Percentiles rank a stretch among this genome's conserved stretches.
Conservation (phyloP, 2,329 filamentous ascomycete genomes). For the Plenodomus tracheiphilus region DNA sequence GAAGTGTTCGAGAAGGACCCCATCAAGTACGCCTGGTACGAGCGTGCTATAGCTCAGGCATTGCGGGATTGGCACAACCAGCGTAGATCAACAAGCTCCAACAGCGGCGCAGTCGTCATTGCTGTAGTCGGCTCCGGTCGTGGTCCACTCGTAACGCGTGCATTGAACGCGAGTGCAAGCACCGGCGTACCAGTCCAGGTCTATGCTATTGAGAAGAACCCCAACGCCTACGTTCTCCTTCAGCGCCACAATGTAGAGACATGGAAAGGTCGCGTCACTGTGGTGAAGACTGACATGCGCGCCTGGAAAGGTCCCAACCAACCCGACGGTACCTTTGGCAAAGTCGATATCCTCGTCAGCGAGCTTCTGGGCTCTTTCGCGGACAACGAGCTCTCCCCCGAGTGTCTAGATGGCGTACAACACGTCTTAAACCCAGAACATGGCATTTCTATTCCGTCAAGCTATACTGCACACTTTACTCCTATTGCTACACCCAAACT, state of each 20-base stretch:
- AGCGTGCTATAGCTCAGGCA: slow-evolving; percentile 78
- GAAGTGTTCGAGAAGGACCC: slow-evolving; percentile 98
- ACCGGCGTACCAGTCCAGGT: slow-evolving; percentile 79
- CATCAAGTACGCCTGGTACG: slow-evolving; percentile 97
- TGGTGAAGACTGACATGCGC: slow-evolving; percentile 97
- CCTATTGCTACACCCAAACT: slow-evolving; percentile 88
- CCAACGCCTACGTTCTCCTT: slow-evolving; percentile 92
- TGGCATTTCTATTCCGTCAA: slow-evolving; percentile 90
- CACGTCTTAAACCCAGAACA: slow-evolving; percentile 78
- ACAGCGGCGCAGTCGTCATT: slow-evolving; percentile 73
- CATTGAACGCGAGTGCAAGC: slow-evolving; percentile 75
- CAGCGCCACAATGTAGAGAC: slow-evolving; percentile 77
- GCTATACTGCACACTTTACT: slow-evolving; percentile 92
- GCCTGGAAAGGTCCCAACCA: slow-evolving; percentile 83
- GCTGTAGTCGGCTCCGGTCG: slow-evolving; percentile 93
- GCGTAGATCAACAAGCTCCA: slow-evolving; percentile 73
- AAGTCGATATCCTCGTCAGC: slow-evolving; percentile 90
- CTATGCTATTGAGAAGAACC: slow-evolving; percentile 97
- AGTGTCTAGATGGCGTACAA: slow-evolving; percentile 95
- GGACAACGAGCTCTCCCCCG: slow-evolving; percentile 95
- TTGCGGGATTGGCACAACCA: slow-evolving; percentile 76
- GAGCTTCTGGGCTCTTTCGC: slow-evolving; percentile 94
- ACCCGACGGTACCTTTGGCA: slow-evolving; percentile 58
- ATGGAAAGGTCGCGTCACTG: slow-evolving; percentile 80
- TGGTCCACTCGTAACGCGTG: slow-evolving; percentile 87